These are phyloP conservation scores for Scutellaria baicalensis DNA, from an alignment of 257 asterid genomes.

Conservation along the genomic window DNA sequence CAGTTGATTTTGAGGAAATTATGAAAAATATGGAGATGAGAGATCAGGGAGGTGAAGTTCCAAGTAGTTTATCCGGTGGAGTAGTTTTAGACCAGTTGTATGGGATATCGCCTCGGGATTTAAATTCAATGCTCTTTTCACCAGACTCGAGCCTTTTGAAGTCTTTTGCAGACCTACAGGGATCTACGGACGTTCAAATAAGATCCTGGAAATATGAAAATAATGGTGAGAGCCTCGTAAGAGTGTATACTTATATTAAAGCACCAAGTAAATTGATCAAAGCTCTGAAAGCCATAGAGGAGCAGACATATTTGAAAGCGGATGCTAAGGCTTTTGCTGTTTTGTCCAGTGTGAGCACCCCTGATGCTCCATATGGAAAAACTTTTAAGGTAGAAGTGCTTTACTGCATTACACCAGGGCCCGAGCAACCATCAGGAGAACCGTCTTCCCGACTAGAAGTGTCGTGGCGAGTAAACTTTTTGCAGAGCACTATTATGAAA, in stretches of 20 bases:
- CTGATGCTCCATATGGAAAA: slow-evolving; percentile 94
- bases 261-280: slow-evolving; percentile 75
- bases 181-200: slow-evolving; percentile 60
- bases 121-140: slow-evolving; percentile 70
- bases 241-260: slow-evolving; percentile 60
- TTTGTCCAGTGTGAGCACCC: slow-evolving; percentile 69
- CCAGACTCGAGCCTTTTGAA: slow-evolving; percentile 55
- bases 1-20: slow-evolving; percentile 59
- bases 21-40: slow-evolving; percentile 53
- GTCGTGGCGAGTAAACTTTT: slow-evolving; percentile 86
- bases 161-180: slow-evolving; percentile 56
- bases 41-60: slow-evolving; percentile 62
- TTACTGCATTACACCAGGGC: slow-evolving; percentile 78
- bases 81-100: slow-evolving; percentile 68
- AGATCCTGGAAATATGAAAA: slow-evolving; percentile 85
- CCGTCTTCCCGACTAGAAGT: slow-evolving; percentile 64
- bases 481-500: slow-evolving; percentile 90
- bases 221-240: slow-evolving; percentile 48
- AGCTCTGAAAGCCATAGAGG: slow-evolving; percentile 86
- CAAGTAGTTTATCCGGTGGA: slow-evolving; percentile 72
- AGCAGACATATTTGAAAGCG: slow-evolving; percentile 73
- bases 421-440: slow-evolving; percentile 86
- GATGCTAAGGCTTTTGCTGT: slow-evolving; percentile 72
- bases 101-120: slow-evolving; percentile 50
- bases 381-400: slow-evolving; percentile 73